phyloP scores from a whole-genome alignment of 2,329 filamentous ascomycete genomes.

The Talaromyces piceae region DNA sequence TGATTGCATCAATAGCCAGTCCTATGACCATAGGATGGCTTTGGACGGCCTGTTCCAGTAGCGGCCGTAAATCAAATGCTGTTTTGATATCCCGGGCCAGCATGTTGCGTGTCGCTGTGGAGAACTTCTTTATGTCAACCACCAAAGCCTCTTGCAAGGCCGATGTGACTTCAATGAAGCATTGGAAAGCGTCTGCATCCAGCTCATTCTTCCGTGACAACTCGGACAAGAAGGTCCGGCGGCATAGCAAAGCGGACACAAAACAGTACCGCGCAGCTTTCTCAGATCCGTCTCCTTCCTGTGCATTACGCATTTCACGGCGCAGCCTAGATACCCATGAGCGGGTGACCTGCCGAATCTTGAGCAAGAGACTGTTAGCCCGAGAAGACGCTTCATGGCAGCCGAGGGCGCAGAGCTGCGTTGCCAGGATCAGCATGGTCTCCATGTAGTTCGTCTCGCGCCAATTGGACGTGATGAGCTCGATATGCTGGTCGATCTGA shows the following conservation, averaged over 20 bases:
- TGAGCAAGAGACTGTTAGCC: slow-evolving; percentile 33
- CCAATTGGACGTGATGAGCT: slow-evolving; percentile 48
- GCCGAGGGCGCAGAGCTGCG: slow-evolving; percentile 33
- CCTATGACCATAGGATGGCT: slow-evolving; percentile 21
- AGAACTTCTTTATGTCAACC: slow-evolving; percentile 29
- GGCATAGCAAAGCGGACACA: slow-evolving; percentile 28
- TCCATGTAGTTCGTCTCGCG: slow-evolving; percentile 54
- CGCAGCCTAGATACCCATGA: slow-evolving; percentile 3
- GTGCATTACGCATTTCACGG: not conserved
- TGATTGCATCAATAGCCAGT: slow-evolving; percentile 34
- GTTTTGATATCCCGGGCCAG: slow-evolving; percentile 44
- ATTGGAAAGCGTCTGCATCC: slow-evolving; percentile 12
- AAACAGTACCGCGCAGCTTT: slow-evolving; percentile 6
- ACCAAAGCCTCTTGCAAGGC: slow-evolving; percentile 43
- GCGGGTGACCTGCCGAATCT: not conserved
- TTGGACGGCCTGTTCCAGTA: slow-evolving; percentile 31
- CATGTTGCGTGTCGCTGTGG: slow-evolving; percentile 12
- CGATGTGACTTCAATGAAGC: slow-evolving; percentile 36
- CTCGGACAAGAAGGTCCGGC: slow-evolving; percentile 35
- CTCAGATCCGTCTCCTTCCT: slow-evolving; percentile 2
- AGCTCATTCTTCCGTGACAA: not conserved
- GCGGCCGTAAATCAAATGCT: slow-evolving; percentile 27
- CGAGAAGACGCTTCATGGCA: slow-evolving; percentile 12
- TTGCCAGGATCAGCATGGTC: slow-evolving; percentile 45
- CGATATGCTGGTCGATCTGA: slow-evolving; percentile 43